Conservation (phyloP, 2,329 filamentous ascomycete genomes). For the Stachybotrys echinatus region DNA sequence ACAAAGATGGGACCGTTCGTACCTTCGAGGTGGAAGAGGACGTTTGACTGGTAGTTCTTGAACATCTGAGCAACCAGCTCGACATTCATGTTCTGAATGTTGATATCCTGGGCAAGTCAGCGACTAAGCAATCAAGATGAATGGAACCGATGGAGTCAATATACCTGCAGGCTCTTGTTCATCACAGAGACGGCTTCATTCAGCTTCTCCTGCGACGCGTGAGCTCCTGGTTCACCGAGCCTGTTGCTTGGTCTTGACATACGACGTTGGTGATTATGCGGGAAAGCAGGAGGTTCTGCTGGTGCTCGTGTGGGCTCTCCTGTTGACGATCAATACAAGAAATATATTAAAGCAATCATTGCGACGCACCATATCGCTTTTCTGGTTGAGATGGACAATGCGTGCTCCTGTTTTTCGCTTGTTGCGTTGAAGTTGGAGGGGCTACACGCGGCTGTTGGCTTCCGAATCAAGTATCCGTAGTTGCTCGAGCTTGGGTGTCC, state of each 20-base stretch:
- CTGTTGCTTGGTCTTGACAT: too few relatives aligned
- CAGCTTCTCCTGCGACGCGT: slow-evolving; percentile 72
- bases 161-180: slow-evolving; percentile 85
- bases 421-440: not conserved
- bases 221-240: not conserved
- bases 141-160: not conserved
- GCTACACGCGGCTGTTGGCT: not conserved
- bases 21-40: slow-evolving; percentile 97
- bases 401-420: too few relatives aligned
- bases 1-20: slow-evolving; percentile 14
- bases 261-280: slow-evolving; percentile 98
- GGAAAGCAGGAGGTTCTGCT: slow-evolving; percentile 87
- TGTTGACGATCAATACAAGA: slow-evolving; percentile 22
- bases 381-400: too few relatives aligned
- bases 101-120: slow-evolving; percentile 68
- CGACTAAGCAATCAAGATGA: too few relatives aligned
- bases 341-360: too few relatives aligned
- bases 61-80: slow-evolving; percentile 99
- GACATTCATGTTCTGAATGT: slow-evolving; percentile 97
- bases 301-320: slow-evolving; percentile 97
- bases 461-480: not conserved
- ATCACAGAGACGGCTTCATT: slow-evolving; percentile 90
- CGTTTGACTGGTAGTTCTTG: slow-evolving; percentile 98
- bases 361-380: too few relatives aligned
- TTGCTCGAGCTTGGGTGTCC: not conserved